A percentile compares a stretch with the other conserved stretches of the same genome.
These are phyloP conservation scores for Malus hybrid DNA, from an alignment of 331 rosid genomes.

Conservation along the genomic window DNA sequence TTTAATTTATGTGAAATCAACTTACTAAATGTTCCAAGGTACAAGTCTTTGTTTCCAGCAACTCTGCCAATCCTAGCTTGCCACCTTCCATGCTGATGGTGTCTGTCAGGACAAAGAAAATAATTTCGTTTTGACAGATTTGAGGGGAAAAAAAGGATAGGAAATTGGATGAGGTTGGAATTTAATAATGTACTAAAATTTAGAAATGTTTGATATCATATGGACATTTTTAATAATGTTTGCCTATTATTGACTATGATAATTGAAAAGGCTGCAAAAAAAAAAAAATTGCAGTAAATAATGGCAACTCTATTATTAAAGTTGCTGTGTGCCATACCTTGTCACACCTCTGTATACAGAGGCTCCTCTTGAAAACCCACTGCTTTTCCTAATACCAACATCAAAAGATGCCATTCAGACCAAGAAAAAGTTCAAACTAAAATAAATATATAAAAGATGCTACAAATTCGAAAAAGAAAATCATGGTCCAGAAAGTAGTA, in stretches of 20 bases:
- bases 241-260: slow-evolving; percentile 31
- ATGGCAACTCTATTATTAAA: slow-evolving; percentile 40
- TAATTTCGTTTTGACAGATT: background rate
- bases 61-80: slow-evolving; percentile 98
- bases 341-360: slow-evolving; percentile 99
- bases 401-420: background rate
- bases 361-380: slow-evolving; percentile 99
- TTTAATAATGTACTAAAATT: background rate
- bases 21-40: slow-evolving; percentile 52
- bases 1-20: background rate
- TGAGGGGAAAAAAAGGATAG: background rate
- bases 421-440: background rate
- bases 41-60: slow-evolving; percentile 96
- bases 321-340: slow-evolving; percentile 79
- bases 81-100: slow-evolving; percentile 99
- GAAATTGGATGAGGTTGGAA: background rate
- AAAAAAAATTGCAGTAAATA: slow-evolving; percentile 32
- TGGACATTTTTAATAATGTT: background rate
- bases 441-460: background rate
- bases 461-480: background rate
- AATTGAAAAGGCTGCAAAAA: slow-evolving; percentile 46
- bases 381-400: slow-evolving; percentile 64
- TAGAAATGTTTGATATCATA: background rate
- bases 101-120: slow-evolving; percentile 42
- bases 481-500: slow-evolving; percentile 11